Evolutionary conservation across 306 rosid genomes (phyloP).

Genomic region (Sphenostylis stenocarpa): DNA sequence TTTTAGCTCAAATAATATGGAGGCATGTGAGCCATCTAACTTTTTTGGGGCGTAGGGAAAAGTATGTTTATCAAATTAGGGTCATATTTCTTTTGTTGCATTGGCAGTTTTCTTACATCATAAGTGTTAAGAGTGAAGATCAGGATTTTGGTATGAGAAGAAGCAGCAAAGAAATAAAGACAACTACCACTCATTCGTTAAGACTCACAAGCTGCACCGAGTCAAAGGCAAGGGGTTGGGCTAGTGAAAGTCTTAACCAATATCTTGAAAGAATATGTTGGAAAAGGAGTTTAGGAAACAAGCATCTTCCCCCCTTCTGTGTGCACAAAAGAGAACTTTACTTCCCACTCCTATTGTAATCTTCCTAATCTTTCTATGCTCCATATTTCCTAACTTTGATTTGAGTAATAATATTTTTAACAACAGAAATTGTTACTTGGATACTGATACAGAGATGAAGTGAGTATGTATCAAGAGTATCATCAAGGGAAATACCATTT

Average conservation of each 20-base stretch:
- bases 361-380: conserved; percentile 22
- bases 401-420: conserved; percentile 14
- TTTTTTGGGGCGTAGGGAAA: conserved; percentile 35
- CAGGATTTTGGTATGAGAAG: conserved; percentile 37
- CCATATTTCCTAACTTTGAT: conserved; percentile 22
- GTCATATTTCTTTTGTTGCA: conserved; percentile 26
- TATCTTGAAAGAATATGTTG: conserved; percentile 73
- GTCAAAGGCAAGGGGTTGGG: conserved; percentile 70
- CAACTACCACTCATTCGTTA: conserved; percentile 45
- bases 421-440: conserved; percentile 2
- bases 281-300: conserved; percentile 51
- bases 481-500: conserved; percentile 58
- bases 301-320: conserved; percentile 58
- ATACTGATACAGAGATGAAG: conserved; percentile 49
- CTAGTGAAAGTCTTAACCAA: conserved; percentile 40
- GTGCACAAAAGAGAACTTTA: conserved; percentile 64
- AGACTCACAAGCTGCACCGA: conserved; percentile 68
- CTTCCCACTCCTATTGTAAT: conserved; percentile 57
- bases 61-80: conserved; percentile 21
- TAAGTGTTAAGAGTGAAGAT: conserved; percentile 39
- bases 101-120: conserved; percentile 69
- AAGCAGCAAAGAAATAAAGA: conserved; percentile 33
- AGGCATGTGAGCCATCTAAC: conserved; percentile 57
- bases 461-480: conserved; percentile 36
- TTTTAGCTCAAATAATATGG: conserved; percentile 79